phyloP scores from a whole-genome alignment of 2,329 filamentous ascomycete genomes.

The Cadophora luteo-olivacea region DNA sequence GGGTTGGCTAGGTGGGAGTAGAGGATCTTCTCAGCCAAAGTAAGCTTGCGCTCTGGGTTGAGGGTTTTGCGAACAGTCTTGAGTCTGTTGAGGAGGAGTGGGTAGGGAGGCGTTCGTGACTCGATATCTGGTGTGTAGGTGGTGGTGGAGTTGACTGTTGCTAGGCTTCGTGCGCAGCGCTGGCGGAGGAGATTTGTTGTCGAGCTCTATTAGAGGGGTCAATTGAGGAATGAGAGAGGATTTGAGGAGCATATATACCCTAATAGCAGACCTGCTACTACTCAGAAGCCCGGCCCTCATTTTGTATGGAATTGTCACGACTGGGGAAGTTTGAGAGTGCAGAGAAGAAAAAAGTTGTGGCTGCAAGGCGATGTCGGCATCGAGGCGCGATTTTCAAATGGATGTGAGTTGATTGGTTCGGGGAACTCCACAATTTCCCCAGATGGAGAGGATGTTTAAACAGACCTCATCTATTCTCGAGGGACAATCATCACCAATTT shows the following conservation, averaged over 20 bases:
- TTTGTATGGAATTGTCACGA: slow-evolving; percentile 21
- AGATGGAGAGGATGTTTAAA: slow-evolving; percentile 13
- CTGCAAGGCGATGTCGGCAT: slow-evolving; percentile 7
- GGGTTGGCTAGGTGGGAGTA: slow-evolving; percentile 93
- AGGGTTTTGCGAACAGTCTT: slow-evolving; percentile 77
- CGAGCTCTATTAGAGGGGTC: slow-evolving; percentile 35
- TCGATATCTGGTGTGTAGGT: slow-evolving; percentile 41
- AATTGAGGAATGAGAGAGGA: slow-evolving; percentile 26
- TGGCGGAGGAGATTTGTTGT: slow-evolving; percentile 29
- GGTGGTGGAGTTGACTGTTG: slow-evolving; percentile 37
- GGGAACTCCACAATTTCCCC: slow-evolving; percentile 15
- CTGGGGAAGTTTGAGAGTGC: slow-evolving; percentile 1
- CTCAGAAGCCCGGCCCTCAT: slow-evolving; percentile 44
- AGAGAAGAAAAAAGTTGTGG: neutral
- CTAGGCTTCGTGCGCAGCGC: slow-evolving; percentile 38
- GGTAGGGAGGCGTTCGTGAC: slow-evolving; percentile 71
- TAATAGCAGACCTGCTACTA: slow-evolving; percentile 43
- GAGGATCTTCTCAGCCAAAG: slow-evolving; percentile 96
- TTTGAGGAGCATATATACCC: slow-evolving; percentile 31
- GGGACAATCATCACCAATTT: neutral
- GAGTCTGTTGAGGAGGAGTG: slow-evolving; percentile 80
- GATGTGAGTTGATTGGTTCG: slow-evolving; percentile 11
- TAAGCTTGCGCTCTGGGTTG: slow-evolving; percentile 67
- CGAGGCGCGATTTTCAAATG: slow-evolving; percentile 6
- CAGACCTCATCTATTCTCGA: slow-evolving; percentile 1